Conservation (phyloP, 176 grass and related monocot species). For the Carex myosuroides region DNA sequence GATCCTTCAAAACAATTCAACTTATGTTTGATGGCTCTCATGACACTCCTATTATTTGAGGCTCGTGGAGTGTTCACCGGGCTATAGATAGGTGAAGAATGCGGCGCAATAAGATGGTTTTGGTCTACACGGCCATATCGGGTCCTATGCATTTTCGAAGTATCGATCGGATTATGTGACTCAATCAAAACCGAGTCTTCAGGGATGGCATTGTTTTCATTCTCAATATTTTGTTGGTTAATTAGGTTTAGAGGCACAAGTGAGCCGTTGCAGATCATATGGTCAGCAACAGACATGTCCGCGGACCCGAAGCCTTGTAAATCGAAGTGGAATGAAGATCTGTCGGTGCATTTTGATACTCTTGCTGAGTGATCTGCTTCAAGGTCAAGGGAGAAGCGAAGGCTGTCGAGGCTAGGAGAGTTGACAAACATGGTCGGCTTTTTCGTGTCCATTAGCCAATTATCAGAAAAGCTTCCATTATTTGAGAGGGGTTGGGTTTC, state of each 20-base stretch:
- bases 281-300: constrained; percentile 30
- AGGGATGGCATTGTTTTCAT: not conserved
- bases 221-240: not conserved
- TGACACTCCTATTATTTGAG: not conserved
- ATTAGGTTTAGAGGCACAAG: constrained; percentile 32
- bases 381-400: not conserved
- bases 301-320: not conserved
- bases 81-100: not conserved
- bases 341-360: not conserved
- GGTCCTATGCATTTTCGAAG: constrained; percentile 23
- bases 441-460: constrained; percentile 30
- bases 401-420: not conserved
- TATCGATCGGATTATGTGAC: constrained; percentile 13
- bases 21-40: not conserved
- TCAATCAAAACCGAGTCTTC: not conserved
- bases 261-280: constrained; percentile 42
- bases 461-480: constrained; percentile 43
- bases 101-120: not conserved
- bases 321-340: constrained; percentile 26
- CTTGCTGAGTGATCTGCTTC: not conserved
- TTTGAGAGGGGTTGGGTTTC: constrained; percentile 1
- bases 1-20: constrained; percentile 1
- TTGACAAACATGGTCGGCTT: not conserved
- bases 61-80: not conserved
- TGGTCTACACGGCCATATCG: not conserved